These are phyloP conservation scores for Ricinus communis DNA, from an alignment of 345 rosid species.

Conservation along the genomic window DNA sequence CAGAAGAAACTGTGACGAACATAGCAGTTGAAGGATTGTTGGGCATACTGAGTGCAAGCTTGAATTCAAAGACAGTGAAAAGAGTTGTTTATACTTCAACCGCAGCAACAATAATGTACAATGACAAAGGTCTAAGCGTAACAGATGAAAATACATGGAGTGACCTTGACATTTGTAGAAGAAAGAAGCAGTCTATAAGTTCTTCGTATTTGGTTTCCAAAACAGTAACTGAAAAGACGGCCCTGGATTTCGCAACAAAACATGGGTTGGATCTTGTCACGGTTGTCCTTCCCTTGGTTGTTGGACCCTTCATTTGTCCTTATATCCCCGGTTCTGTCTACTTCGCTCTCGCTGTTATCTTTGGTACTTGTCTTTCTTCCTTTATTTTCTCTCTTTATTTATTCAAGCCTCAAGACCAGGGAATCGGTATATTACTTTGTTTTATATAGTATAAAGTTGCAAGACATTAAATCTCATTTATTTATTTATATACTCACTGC, in stretches of 20 bases:
- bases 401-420: no score
- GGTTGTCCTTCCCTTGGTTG: conserved; percentile 41
- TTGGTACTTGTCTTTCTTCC: conserved; percentile 29
- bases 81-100: conserved; percentile 23
- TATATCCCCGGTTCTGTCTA: conserved; percentile 40
- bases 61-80: conserved; percentile 21
- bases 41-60: conserved; percentile 17
- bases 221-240: conserved; percentile 40
- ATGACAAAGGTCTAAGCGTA: conserved; percentile 7
- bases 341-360: conserved; percentile 30
- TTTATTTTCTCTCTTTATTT: no score
- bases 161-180: conserved; percentile 30
- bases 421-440: no score
- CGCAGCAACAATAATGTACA: conserved; percentile 28
- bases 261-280: conserved; percentile 48
- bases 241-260: conserved; percentile 38
- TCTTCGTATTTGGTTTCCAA: conserved; percentile 38
- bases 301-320: conserved; percentile 55
- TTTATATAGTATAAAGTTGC: no score
- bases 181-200: conserved; percentile 23
- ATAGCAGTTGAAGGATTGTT: conserved; percentile 16
- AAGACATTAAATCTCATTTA: no score
- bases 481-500: no score
- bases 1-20: conserved; percentile 2
- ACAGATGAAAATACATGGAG: conserved; percentile 39